phyloP scores from a whole-genome alignment of 2,329 filamentous ascomycete species.

The Chrysosporium queenslandicum region DNA sequence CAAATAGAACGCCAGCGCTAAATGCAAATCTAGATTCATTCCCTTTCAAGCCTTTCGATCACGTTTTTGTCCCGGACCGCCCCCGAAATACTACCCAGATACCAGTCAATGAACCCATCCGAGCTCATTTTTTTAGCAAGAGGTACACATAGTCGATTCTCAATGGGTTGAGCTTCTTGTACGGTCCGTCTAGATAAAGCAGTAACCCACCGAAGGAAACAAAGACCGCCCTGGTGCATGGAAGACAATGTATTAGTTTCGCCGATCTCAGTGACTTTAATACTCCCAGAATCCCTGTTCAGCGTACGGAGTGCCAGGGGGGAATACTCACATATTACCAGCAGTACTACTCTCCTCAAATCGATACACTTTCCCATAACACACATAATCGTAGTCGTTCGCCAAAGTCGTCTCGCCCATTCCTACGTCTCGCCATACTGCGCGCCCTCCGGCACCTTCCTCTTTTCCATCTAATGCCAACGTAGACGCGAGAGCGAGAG shows the following conservation, averaged over 20 bases:
- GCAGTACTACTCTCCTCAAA: conserved; percentile 51
- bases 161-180: conserved; percentile 86
- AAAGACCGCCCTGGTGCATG: conserved; percentile 65
- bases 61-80: not conserved
- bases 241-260: conserved; percentile 6
- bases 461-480: conserved; percentile 81
- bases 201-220: conserved; percentile 87
- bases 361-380: conserved; percentile 44
- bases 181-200: conserved; percentile 83
- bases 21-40: conserved; percentile 24
- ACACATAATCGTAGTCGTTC: conserved; percentile 44
- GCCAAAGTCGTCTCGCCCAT: conserved; percentile 49
- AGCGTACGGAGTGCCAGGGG: not conserved
- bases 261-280: not conserved
- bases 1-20: conserved; percentile 34
- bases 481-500: conserved; percentile 73
- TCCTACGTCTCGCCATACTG: conserved; percentile 65
- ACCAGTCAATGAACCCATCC: not conserved
- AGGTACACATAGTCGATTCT: conserved; percentile 91
- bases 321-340: conserved; percentile 65
- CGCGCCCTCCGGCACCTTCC: conserved; percentile 47
- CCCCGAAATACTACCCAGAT: not conserved
- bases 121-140: conserved; percentile 70
- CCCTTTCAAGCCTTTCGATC: conserved; percentile 17
- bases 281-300: no score